phyloP scores from a whole-genome alignment of 345 rosid species.

The Lepidium sativum region DNA sequence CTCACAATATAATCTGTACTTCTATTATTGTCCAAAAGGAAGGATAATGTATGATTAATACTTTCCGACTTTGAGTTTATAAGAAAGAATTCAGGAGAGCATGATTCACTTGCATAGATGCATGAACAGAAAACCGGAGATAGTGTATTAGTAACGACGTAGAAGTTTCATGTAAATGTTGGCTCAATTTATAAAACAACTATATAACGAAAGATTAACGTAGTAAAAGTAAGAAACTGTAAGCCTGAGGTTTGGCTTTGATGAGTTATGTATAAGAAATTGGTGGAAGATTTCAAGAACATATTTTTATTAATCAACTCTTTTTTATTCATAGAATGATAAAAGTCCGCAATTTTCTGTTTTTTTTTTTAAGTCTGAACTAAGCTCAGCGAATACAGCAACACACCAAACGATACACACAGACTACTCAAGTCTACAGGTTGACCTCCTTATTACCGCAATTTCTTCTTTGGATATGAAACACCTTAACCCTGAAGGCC shows the following conservation, averaged over 20 bases:
- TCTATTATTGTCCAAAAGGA: not conserved
- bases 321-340: not conserved
- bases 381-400: not conserved
- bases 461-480: no score
- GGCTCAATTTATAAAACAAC: not conserved
- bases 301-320: not conserved
- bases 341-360: not conserved
- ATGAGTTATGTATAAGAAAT: no score
- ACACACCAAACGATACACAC: slow-evolving; percentile 3
- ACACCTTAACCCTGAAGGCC: slow-evolving; percentile 29
- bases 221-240: not conserved
- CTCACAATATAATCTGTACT: not conserved
- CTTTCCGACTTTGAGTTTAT: not conserved
- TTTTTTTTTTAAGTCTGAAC: slow-evolving; percentile 3
- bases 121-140: not conserved
- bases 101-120: not conserved
- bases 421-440: slow-evolving; percentile 6
- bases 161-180: not conserved
- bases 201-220: no score
- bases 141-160: not conserved
- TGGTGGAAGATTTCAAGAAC: no score
- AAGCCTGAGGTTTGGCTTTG: no score
- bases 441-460: slow-evolving; percentile 15
- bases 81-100: no score
- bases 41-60: not conserved